Percentiles rank a stretch among this genome's conserved stretches.
These are phyloP conservation scores for Plantago coronopus DNA, from an alignment of 305 asterid genomes.

Conservation along the genomic window DNA sequence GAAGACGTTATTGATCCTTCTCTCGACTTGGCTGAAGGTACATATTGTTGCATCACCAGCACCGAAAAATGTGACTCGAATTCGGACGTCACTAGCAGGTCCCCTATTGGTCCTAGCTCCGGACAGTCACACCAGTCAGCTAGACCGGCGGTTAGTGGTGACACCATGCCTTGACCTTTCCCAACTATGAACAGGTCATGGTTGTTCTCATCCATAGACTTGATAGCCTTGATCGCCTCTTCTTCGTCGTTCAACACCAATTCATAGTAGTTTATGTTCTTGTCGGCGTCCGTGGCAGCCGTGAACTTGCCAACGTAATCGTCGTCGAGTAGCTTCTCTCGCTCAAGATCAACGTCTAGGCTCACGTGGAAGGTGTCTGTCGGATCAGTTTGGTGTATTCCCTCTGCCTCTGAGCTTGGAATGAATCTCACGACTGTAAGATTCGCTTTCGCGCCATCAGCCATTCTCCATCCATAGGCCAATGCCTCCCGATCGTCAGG, in stretches of 20 bases:
- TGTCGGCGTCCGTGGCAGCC: constrained; percentile 35
- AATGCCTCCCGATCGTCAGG: constrained; percentile 88
- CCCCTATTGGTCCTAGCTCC: constrained; percentile 88
- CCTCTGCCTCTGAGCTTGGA: constrained; percentile 41
- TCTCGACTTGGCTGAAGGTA: constrained; percentile 22
- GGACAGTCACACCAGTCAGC: constrained; percentile 98
- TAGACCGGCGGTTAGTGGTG: constrained; percentile 70
- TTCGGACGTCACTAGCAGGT: constrained; percentile 79
- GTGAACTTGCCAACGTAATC: constrained; percentile 58
- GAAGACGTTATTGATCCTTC: constrained; percentile 46
- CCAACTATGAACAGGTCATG: constrained; percentile 79
- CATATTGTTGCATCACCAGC: constrained; percentile 77
- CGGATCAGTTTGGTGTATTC: constrained; percentile 20
- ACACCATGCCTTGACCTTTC: constrained; percentile 57
- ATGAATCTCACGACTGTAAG: constrained; percentile 66
- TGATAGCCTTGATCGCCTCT: constrained; percentile 68
- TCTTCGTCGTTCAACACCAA: constrained; percentile 75
- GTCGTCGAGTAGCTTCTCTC: constrained; percentile 61
- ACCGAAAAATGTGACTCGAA: constrained; percentile 67
- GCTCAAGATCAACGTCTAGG: constrained; percentile 44
- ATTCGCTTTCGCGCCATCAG: constrained; percentile 34
- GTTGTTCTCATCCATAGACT: constrained; percentile 59
- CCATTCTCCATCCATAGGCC: constrained; percentile 81
- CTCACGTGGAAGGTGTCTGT: constrained; percentile 34
- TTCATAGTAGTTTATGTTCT: constrained; percentile 42